Conservation (phyloP, 495 filamentous ascomycete species). For the Penicillium crystallinum region DNA sequence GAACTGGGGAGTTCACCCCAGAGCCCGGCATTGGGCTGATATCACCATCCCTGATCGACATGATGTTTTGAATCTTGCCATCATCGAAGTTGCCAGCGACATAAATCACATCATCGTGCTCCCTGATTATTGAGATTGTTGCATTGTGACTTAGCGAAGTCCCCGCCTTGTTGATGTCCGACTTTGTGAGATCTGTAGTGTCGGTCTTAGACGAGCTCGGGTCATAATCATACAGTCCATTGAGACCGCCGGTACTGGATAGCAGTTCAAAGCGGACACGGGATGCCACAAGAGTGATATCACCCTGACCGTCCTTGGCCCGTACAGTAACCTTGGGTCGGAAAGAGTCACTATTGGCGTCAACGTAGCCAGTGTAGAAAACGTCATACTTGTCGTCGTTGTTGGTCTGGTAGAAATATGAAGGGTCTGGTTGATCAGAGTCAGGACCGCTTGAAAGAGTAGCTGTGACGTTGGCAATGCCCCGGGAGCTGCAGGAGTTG, state of each 20-base stretch:
- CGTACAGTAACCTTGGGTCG: slow-evolving; percentile 75
- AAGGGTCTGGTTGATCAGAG: slow-evolving; percentile 33
- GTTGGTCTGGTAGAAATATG: slow-evolving; percentile 78
- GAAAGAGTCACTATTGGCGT: slow-evolving; percentile 68
- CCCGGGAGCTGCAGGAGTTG: slow-evolving; percentile 66
- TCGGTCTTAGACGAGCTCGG: slow-evolving; percentile 48
- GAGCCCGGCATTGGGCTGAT: slow-evolving; percentile 56
- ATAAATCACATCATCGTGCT: slow-evolving; percentile 57
- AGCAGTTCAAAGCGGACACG: slow-evolving; percentile 72
- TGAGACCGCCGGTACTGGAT: slow-evolving; percentile 60
- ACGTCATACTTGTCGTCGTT: slow-evolving; percentile 90
- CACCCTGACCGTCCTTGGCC: slow-evolving; percentile 59
- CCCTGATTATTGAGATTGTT: slow-evolving; percentile 57
- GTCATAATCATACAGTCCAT: slow-evolving; percentile 88
- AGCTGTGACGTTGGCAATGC: slow-evolving; percentile 74
- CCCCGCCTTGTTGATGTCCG: slow-evolving; percentile 69
- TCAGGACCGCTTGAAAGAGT: slow-evolving; percentile 52
- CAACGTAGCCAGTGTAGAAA: slow-evolving; percentile 78
- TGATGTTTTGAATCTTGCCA: slow-evolving; percentile 61
- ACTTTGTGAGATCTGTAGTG: slow-evolving; percentile 61
- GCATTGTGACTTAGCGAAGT: slow-evolving; percentile 59
- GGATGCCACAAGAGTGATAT: slow-evolving; percentile 79
- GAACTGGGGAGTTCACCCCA: slow-evolving; percentile 77
- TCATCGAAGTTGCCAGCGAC: slow-evolving; percentile 83
- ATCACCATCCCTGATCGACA: slow-evolving; percentile 63